Base-by-base conservation (phyloP, 441 rosid species). In the Theobroma grandiflorum region DNA sequence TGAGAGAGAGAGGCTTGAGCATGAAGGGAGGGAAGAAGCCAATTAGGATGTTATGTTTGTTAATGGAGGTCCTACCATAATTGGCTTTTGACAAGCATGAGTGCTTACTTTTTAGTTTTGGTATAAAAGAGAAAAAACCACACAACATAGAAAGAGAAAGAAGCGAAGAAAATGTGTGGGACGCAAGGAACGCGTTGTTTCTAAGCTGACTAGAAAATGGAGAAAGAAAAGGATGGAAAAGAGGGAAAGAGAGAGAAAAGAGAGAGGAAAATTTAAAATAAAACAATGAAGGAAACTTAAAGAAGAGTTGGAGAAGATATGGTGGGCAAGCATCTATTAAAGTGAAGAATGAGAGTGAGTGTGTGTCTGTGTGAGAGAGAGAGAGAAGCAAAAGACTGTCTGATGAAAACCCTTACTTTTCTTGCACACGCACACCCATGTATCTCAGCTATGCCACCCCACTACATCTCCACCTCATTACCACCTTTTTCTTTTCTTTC, bases 151-250 rank as follows among this genome's bases (percentile, higher is more conserved):
- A 20, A 52, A 74, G 9, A 66, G 15, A 22, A 38, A 50, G 69
- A 64, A 26, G 7, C 40, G 43, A 66, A 59, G 52, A 65, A 85
- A 81, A 66, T 86, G 82, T 86, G 94, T 89, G 91, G 95, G 94
- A 84, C 79, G 82, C 82, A 87, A 84, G 69, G 91, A 86, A 88
- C 78, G 98, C 96, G 96, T 93, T 87, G 94, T 87, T 87, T 84
- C 78, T 88, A 93, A 90, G 96, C 96, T 84, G 91, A 89, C 90
- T 83, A 82, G 78, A 65, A 75, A 76, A 83, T 53, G 84, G 80
- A 70, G 75, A 57, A 71, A 69, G 84, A 82, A 84, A 79, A 79
- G 69, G 83, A 79, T 61, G 77, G 50, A 64, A 12, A 35, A 38
- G 11, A n/a, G 8, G 33, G 4, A 22, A n/a, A 61, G 35, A 8